A percentile compares a stretch with the other conserved stretches of the same genome.
phyloP scores from a whole-genome alignment of 176 grass and related monocot genomes.

The Lolium multiflorum region DNA sequence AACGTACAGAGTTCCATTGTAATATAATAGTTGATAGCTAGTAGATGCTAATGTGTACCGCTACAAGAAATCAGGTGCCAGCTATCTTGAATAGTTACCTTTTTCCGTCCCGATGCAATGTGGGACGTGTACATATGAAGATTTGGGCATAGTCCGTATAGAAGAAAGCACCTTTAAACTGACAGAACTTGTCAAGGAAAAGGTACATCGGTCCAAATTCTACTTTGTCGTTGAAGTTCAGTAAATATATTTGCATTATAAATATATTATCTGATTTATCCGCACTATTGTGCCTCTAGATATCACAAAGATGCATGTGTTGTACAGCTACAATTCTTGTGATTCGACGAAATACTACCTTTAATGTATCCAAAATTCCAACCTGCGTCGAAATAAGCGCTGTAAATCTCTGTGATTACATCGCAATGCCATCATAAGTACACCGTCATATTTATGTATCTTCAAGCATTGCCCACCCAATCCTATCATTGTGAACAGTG shows the following conservation, averaged over 20 bases:
- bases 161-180: neutral
- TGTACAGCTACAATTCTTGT: neutral
- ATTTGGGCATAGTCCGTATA: constrained; percentile 4
- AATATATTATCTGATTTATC: neutral
- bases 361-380: neutral
- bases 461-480: neutral
- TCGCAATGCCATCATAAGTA: neutral
- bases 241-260: neutral
- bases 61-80: constrained; percentile 18
- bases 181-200: neutral
- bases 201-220: neutral
- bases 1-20: constrained; percentile 81
- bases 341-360: neutral
- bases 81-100: constrained; percentile 12
- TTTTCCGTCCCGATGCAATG: neutral
- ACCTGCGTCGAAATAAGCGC: neutral
- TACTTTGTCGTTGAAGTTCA: neutral
- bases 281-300: neutral
- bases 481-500: neutral
- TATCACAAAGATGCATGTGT: neutral
- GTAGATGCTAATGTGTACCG: neutral
- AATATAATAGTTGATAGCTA: constrained; percentile 33
- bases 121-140: constrained; percentile 45
- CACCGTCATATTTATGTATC: neutral
- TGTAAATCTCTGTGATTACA: neutral